Percentiles rank a stretch among this genome's conserved stretches.
Evolutionary conservation across 2,329 filamentous ascomycete species (phyloP).

Genomic region (Drechslerella coelobrocha): DNA sequence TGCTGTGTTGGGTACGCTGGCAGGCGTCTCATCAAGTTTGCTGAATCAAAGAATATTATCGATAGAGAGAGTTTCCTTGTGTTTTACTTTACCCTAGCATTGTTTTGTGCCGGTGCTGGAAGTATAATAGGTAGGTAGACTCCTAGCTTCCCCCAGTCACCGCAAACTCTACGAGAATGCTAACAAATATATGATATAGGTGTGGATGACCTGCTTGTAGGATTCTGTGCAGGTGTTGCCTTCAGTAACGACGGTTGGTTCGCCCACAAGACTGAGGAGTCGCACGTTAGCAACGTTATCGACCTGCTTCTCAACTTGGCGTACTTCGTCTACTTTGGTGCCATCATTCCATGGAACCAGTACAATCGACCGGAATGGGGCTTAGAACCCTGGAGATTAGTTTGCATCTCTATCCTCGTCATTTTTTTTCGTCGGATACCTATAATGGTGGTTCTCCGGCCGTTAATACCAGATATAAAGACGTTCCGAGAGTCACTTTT

Average conservation of each 20-base stretch:
- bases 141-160: background rate
- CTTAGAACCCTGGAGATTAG: constrained; percentile 82
- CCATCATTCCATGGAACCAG: constrained; percentile 94
- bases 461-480: constrained; percentile 93
- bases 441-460: constrained; percentile 89
- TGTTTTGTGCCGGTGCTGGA: constrained; percentile 94
- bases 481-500: constrained; percentile 98
- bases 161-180: background rate
- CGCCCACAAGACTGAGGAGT: constrained; percentile 95
- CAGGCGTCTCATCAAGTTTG: constrained; percentile 85
- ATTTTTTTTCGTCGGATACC: constrained; percentile 95
- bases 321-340: constrained; percentile 97
- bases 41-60: constrained; percentile 83
- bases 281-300: constrained; percentile 98
- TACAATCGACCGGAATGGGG: constrained; percentile 80
- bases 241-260: constrained; percentile 99
- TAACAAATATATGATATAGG: constrained; percentile 57
- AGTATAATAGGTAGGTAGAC: constrained; percentile 70
- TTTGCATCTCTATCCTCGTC: constrained; percentile 92
- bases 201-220: constrained; percentile 90
- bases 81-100: constrained; percentile 95
- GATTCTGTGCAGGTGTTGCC: constrained; percentile 89
- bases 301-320: constrained; percentile 95
- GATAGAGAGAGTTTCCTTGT: constrained; percentile 97
- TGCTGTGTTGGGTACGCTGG: constrained; percentile 87